A percentile compares a stretch with the other conserved stretches of the same genome.
phyloP scores from a whole-genome alignment of 148 eudicot genomes.

The Cornus suecica region DNA sequence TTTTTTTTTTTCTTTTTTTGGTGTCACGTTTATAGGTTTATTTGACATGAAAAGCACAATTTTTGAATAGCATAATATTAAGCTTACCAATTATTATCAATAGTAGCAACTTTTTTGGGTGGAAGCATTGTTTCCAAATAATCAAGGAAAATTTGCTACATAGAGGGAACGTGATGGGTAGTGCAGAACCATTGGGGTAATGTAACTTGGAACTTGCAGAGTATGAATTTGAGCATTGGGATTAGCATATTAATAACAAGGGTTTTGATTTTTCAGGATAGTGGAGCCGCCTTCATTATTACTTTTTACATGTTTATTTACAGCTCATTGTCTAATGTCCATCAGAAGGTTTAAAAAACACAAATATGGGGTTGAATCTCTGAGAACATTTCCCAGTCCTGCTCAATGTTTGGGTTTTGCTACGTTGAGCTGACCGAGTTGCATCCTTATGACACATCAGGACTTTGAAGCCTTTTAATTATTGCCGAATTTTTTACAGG shows the following conservation, averaged over 20 bases:
- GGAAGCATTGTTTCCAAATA: no score
- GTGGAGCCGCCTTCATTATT: background rate
- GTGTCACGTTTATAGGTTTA: no score
- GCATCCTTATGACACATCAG: background rate
- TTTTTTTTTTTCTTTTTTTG: no score
- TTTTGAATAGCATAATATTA: no score
- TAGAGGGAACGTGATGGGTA: no score
- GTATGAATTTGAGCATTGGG: background rate
- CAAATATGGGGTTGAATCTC: background rate
- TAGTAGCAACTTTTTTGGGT: no score
- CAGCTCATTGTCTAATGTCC: background rate
- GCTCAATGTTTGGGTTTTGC: background rate
- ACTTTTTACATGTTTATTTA: background rate
- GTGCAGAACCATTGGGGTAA: background rate
- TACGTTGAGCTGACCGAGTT: background rate
- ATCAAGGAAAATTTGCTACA: no score
- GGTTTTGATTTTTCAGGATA: background rate
- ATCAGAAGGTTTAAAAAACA: background rate
- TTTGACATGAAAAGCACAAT: no score
- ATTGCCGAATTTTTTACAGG: slow-evolving; percentile 46
- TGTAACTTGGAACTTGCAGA: background rate
- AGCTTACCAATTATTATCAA: no score
- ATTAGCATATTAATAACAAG: background rate
- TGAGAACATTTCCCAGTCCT: background rate
- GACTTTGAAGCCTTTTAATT: slow-evolving; percentile 7